Conservation (phyloP, 148 eudicot genomes). For the Mesembryanthemum crystallinum region DNA sequence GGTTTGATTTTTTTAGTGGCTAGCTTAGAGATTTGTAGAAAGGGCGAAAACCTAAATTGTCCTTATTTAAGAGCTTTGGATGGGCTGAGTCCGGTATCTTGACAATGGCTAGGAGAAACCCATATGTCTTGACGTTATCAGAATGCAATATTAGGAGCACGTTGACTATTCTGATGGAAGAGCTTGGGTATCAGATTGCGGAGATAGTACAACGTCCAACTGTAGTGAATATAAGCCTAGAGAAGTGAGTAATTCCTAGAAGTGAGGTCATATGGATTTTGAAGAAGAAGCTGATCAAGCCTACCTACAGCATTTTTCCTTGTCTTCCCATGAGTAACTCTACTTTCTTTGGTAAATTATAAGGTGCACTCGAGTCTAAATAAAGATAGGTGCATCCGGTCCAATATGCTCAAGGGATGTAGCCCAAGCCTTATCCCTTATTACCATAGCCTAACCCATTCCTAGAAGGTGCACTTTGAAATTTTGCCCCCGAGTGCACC, state of each 20-base stretch:
- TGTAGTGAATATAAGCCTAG: slow-evolving; percentile 27
- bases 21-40: no score
- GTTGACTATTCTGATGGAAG: slow-evolving; percentile 32
- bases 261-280: slow-evolving; percentile 20
- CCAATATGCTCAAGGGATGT: no score
- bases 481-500: no score
- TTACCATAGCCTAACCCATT: no score
- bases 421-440: no score
- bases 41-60: no score
- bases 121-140: slow-evolving; percentile 15
- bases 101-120: slow-evolving; percentile 17
- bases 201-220: slow-evolving; percentile 10
- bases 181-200: slow-evolving; percentile 28
- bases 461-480: no score
- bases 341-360: slow-evolving; percentile 23
- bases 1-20: no score
- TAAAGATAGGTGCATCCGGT: no score
- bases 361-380: no score
- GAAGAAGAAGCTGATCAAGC: slow-evolving; percentile 31
- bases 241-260: slow-evolving; percentile 39
- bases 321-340: neutral
- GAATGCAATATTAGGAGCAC: slow-evolving; percentile 20
- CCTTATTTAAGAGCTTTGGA: slow-evolving; percentile 32
- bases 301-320: neutral
- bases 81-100: slow-evolving; percentile 28